Evolutionary conservation across 352 stramenopile genomes (phyloP), one percentile per base, ranked within the genome.

Genomic region (Achlya hypogyna): DNA sequence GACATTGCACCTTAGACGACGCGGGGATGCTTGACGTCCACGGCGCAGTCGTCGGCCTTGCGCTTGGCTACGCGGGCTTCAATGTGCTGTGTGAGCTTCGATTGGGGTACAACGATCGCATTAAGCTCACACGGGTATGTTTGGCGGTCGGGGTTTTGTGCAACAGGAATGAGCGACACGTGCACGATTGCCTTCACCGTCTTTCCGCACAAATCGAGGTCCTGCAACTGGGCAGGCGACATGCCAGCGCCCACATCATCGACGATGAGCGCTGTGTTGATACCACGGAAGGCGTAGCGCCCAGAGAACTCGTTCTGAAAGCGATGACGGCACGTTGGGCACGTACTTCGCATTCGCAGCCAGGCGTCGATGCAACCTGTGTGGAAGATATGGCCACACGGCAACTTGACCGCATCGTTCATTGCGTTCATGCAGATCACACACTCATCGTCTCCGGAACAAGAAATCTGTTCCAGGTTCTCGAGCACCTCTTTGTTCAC

Each of bases 361-460:
- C 96, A 98, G 34, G 84, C 91, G 42, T 89, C 72, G 69, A 98
- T 91, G 78, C 96, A 98, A 43, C 84, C 75, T 28, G 90, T 71
- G 72, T 98, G 96, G 75, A 98, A 98, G 45, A 88, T 70, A 77
- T 98, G 96, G 43, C 82, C 79, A 71, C 96, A 98, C 14, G 93
- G 92, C 32, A 98, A 75, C 49, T 81, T 72, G 38, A 95, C 84
- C 18, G 93, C 78, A 38, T 75, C 71, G 16, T 95, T 76, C 42
- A 93, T 91, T 51, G 97, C 91, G 56, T 79, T 91, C 35, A 98
- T 84, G 75, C 95, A 98, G 65, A 98, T 97, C 5, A 94, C 88
- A 72, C 93, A 97, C 28, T 77, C 72, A 47, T 71, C 78, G 52
- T 85, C 75, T 14, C 47, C 8, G 20, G 12, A 29, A 27, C 60